A percentile compares a stretch with the other conserved stretches of the same genome.
Evolutionary conservation across 2,329 filamentous ascomycete genomes (phyloP).

Genomic region (Lojkania enalia): DNA sequence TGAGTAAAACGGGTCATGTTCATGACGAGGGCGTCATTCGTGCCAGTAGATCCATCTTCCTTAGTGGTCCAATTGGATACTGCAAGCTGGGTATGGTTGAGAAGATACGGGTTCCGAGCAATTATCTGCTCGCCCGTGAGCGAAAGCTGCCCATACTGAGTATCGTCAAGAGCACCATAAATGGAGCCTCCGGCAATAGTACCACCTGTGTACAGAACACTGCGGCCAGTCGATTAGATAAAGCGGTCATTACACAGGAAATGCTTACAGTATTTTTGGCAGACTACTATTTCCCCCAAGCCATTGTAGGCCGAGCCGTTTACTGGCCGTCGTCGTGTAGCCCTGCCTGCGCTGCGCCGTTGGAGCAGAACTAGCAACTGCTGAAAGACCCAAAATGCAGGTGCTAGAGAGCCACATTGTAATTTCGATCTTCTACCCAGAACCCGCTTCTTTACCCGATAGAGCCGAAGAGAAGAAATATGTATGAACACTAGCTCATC

Average conservation of each 20-base stretch:
- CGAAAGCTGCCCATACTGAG: constrained; percentile 31
- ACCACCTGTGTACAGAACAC: constrained; percentile 31
- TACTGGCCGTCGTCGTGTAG: constrained; percentile 23
- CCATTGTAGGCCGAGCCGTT: constrained; percentile 27
- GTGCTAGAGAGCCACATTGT: constrained; percentile 11
- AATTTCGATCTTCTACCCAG: no score
- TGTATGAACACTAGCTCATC: neutral
- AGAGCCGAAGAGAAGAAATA: constrained; percentile 2
- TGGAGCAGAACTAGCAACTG: constrained; percentile 8
- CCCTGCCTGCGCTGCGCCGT: constrained; percentile 4
- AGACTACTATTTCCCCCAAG: constrained; percentile 25
- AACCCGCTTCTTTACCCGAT: neutral
- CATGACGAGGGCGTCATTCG: constrained; percentile 34
- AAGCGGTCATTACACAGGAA: neutral
- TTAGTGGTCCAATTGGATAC: constrained; percentile 31
- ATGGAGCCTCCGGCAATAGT: constrained; percentile 31
- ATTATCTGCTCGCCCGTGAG: constrained; percentile 32
- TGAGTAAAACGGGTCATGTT: constrained; percentile 36
- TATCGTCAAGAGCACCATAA: constrained; percentile 34
- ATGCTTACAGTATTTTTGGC: constrained; percentile 30
- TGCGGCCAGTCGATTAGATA: constrained; percentile 5
- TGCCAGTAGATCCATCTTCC: constrained; percentile 26
- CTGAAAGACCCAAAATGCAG: constrained; percentile 8
- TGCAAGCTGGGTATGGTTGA: constrained; percentile 34
- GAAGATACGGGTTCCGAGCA: constrained; percentile 28